Evolutionary conservation across 176 grass and related monocot species (phyloP).

Genomic region (Oryza officinalis): DNA sequence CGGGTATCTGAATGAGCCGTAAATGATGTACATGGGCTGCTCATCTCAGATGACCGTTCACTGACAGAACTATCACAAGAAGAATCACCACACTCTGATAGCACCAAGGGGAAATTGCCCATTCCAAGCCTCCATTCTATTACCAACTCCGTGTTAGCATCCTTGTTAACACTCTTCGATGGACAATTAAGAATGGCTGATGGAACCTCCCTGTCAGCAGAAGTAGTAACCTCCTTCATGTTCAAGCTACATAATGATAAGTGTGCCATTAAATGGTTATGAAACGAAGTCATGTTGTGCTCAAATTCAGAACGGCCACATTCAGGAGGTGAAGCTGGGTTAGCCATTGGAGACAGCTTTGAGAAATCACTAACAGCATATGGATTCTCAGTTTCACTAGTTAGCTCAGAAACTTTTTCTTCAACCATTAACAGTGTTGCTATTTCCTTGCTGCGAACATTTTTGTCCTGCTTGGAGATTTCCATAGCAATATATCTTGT

Average conservation of each 20-base stretch:
- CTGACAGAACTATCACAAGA: slow-evolving; percentile 17
- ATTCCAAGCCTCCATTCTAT: slow-evolving; percentile 18
- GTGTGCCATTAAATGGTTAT: slow-evolving; percentile 5
- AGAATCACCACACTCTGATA: slow-evolving; percentile 35
- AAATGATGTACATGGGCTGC: slow-evolving; percentile 29
- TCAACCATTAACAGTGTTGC: background rate
- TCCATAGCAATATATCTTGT: slow-evolving; percentile 11
- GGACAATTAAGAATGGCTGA: background rate
- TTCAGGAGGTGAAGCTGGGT: slow-evolving; percentile 11
- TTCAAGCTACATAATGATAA: slow-evolving; percentile 17
- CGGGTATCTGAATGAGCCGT: slow-evolving; percentile 24
- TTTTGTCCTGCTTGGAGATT: background rate
- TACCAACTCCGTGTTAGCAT: background rate
- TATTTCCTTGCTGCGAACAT: background rate
- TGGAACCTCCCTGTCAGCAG: slow-evolving; percentile 1
- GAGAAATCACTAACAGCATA: background rate
- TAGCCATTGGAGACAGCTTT: slow-evolving; percentile 24
- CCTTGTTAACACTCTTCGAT: slow-evolving; percentile 3
- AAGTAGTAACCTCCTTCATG: background rate
- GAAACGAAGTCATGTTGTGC: background rate
- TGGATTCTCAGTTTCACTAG: background rate
- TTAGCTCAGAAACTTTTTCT: background rate
- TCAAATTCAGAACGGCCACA: slow-evolving; percentile 32
- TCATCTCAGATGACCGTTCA: slow-evolving; percentile 34
- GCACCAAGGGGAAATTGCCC: slow-evolving; percentile 4